Evolutionary conservation across 2,329 filamentous ascomycete species (phyloP), one percentile per base, ranked within the genome.

Genomic region (Verticillium zaregamsianum): DNA sequence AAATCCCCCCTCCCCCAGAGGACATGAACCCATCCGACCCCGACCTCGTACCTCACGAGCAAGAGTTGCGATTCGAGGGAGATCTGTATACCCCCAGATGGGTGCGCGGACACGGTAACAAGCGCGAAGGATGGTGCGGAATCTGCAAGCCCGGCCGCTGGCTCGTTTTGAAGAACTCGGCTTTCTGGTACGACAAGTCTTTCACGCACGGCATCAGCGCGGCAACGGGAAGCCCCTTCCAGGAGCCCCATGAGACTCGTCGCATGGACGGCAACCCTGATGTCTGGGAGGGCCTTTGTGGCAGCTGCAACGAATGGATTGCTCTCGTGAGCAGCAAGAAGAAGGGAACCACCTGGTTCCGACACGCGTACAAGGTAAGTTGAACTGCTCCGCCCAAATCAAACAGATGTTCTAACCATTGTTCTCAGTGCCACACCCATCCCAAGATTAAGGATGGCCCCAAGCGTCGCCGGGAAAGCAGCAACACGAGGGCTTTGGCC

Each of bases 111-210:
- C 90, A 94, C 65, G 91, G 92, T 31, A 93, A 93, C 76, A 93
- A 93, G 79, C 88, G 92, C 52, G 91, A 94, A 74, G 92, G 92
- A 3, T 96, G 92, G 91, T 96, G 92, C 69, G 91, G 91, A 25
- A 90, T 94, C 68, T 96, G 92, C 80, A 93, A 93, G 73, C 90
- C 91, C 2, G 91, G 91, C 3, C 83, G 91, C 58, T 96, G 92
- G 92, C 84, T 94, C 60, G 91, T 93, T 17, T 80, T 96, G 63
- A 96, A 95, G 79, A 95, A 96, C 77, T 93, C 90, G 61, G 92
- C 92, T 7, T 96, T 92, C 74, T 96, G 92, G 92, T 96, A 96
- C 74, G 92, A 96, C 79, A 94, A 95, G 80, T 91, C 89, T 62
- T 96, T 95, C 73, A 92, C 90, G 2, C 92, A 96, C 71, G 92